Base-by-base conservation (phyloP, 768 basidiomycete species). In the Erythrobasidium yunnanense region DNA sequence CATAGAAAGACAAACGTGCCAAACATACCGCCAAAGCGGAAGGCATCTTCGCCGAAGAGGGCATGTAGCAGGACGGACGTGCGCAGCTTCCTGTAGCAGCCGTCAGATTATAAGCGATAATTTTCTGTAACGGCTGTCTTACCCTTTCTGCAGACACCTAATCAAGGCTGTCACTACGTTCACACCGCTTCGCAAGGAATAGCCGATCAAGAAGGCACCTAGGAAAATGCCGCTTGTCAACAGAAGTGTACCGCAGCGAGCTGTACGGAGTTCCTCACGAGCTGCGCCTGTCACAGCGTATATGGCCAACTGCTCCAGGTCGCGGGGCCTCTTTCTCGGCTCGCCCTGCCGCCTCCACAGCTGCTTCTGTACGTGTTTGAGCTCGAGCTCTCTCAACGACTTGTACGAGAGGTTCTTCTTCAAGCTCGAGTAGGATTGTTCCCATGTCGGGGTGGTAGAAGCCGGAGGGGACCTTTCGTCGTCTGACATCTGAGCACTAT, bases 121-220 rank as follows among this genome's bases (percentile, higher is more conserved):
- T 15, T 35, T 1, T 0, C 8, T 8, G 15, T 23, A 23, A 49
- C 23, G 25, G 32, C 27, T 29, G 17, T 72, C 81, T 70, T 66
- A 89, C 90, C 81, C 84, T 50, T 85, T 79, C 50, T 77, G 81
- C 23, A 86, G 81, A 13, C 88, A 81, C 32, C 86, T 80, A 56
- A 91, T 81, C n/a, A 88, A 75, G 4, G 86, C 81, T 8, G 95
- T 75, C 11, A 90, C 82, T 15, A 92, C 74, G 73, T 90, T 95
- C 27, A 97, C 80, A 22, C 85, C 84, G 0, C 89, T 86, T 22
- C 92, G 82, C 33, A 93, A 84, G 33, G 82, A 82, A 69, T 88
- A 90, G 0, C 86, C 90, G 18, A 96, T 79, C 0, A 83, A 75
- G 15, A 84, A 87, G 23, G 92, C 87, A 65, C 91, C 90, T 92